Conservation (phyloP, 108 stramenopile species). For the Craspedostauros australis region DNA sequence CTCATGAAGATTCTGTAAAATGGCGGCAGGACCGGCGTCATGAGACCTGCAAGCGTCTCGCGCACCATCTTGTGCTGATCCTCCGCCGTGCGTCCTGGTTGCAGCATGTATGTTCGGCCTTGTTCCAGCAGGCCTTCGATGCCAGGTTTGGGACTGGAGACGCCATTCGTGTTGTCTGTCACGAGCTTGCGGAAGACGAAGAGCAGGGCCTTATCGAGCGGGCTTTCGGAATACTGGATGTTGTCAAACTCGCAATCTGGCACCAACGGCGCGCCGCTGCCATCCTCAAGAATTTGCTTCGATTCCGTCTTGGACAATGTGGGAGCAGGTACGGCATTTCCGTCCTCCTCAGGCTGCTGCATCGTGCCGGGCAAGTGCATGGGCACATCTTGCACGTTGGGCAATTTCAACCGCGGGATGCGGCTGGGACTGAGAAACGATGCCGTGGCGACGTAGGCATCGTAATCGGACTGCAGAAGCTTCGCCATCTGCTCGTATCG, state of each 20-base stretch:
- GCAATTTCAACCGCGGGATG: constrained; percentile 50
- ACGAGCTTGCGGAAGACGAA: constrained; percentile 71
- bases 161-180: constrained; percentile 47
- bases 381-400: constrained; percentile 73
- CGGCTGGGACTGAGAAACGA: constrained; percentile 69
- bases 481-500: constrained; percentile 61
- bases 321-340: constrained; percentile 2
- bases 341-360: neutral
- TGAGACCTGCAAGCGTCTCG: constrained; percentile 63
- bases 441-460: constrained; percentile 71
- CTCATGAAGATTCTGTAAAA: constrained; percentile 90
- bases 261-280: constrained; percentile 39
- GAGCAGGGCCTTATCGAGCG: constrained; percentile 56
- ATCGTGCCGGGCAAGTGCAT: constrained; percentile 14
- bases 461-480: constrained; percentile 50
- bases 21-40: constrained; percentile 86
- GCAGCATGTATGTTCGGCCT: constrained; percentile 73
- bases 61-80: constrained; percentile 77
- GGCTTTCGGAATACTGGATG: constrained; percentile 48
- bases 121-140: constrained; percentile 80
- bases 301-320: neutral
- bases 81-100: constrained; percentile 52
- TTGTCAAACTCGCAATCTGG: constrained; percentile 60
- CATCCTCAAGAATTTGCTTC: constrained; percentile 10
- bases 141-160: constrained; percentile 38